These are phyloP conservation scores for Nitzschia palea DNA, from an alignment of 108 stramenopile genomes.

Conservation along the genomic window DNA sequence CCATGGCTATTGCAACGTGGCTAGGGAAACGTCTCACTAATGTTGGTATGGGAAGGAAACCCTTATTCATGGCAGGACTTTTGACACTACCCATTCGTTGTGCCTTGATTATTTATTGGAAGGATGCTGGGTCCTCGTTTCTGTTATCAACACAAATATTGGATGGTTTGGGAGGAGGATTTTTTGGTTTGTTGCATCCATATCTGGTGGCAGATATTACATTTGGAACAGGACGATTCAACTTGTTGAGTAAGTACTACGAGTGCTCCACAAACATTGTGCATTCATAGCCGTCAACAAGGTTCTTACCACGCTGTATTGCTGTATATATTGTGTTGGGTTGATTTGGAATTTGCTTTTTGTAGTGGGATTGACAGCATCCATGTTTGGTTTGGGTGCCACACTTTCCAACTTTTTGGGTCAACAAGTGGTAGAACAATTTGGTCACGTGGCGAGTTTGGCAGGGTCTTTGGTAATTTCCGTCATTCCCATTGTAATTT, in stretches of 20 bases:
- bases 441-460: slow-evolving; percentile 77
- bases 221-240: slow-evolving; percentile 88
- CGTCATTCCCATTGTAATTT: slow-evolving; percentile 68
- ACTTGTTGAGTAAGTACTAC: slow-evolving; percentile 68
- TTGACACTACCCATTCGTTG: slow-evolving; percentile 76
- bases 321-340: too few relatives aligned
- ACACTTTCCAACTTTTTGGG: slow-evolving; percentile 82
- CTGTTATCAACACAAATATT: slow-evolving; percentile 84
- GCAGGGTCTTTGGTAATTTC: slow-evolving; percentile 72
- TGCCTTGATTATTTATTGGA: slow-evolving; percentile 83
- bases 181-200: slow-evolving; percentile 81
- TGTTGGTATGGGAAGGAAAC: slow-evolving; percentile 70
- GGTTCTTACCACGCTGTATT: too few relatives aligned
- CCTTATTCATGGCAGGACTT: slow-evolving; percentile 74
- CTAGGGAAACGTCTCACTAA: slow-evolving; percentile 64
- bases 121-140: slow-evolving; percentile 68
- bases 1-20: slow-evolving; percentile 77
- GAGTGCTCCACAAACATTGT: too few relatives aligned
- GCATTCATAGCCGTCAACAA: too few relatives aligned
- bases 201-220: slow-evolving; percentile 86
- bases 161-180: slow-evolving; percentile 83
- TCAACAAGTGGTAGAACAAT: slow-evolving; percentile 73
- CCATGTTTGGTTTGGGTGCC: slow-evolving; percentile 80
- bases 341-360: slow-evolving; percentile 7
- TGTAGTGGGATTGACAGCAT: slow-evolving; percentile 71